Conservation (phyloP, 2,329 filamentous ascomycete species). For the Fusarium penzigii region DNA sequence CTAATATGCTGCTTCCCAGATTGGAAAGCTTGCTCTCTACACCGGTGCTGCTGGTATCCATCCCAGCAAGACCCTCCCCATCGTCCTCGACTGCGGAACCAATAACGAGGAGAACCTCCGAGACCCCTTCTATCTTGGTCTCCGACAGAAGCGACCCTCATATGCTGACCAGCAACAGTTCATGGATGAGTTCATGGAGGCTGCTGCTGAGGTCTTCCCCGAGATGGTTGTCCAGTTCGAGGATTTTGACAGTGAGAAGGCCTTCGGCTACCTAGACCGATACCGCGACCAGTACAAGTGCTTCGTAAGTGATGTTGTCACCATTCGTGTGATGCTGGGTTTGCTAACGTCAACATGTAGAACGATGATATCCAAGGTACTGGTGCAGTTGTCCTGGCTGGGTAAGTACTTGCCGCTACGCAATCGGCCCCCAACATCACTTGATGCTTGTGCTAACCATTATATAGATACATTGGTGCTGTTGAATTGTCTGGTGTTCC, state of each 20-base stretch:
- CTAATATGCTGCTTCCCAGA: conserved; percentile 44
- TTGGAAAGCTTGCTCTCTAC: conserved; percentile 95
- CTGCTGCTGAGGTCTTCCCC: conserved; percentile 72
- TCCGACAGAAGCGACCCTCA: conserved; percentile 78
- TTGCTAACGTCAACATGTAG: conserved; percentile 18
- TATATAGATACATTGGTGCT: conserved; percentile 61
- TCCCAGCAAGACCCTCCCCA: conserved; percentile 78
- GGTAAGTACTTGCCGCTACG: conserved; percentile 46
- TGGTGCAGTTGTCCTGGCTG: conserved; percentile 89
- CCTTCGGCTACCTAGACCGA: conserved; percentile 88
- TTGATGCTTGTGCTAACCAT: conserved; percentile 54
- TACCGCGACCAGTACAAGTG: conserved; percentile 89
- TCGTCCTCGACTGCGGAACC: conserved; percentile 67
- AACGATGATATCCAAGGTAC: conserved; percentile 99
- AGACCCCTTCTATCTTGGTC: conserved; percentile 84
- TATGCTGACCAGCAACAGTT: conserved; percentile 83
- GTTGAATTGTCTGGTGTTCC: conserved; percentile 86
- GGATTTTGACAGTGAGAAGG: conserved; percentile 90
- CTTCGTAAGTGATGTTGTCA: conserved; percentile 54
- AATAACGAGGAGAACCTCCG: conserved; percentile 66
- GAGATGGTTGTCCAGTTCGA: conserved; percentile 86
- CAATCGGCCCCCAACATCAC: conserved; percentile 2
- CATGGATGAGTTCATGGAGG: conserved; percentile 96
- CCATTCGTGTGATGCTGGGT: conserved; percentile 1
- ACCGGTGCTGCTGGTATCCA: conserved; percentile 93